Percentiles rank a stretch among this genome's conserved stretches.
Evolutionary conservation across 352 stramenopile genomes (phyloP).

Genomic region (Globisporangium acanthophoron): DNA sequence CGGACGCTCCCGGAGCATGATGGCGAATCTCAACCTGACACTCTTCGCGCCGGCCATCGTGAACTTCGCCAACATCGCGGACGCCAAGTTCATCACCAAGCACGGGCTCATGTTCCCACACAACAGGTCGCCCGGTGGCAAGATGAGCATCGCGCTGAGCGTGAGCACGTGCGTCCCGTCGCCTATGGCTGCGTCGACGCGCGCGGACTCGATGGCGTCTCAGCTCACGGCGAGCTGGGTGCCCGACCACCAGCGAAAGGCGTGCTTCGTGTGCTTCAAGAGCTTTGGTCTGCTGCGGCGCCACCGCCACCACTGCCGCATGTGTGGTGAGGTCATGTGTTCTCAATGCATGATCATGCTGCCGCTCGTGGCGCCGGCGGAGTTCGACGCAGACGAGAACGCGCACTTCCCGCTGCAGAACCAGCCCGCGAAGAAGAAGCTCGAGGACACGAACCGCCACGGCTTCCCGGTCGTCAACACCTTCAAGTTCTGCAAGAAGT

Average conservation of each 20-base stretch:
- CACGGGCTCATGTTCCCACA: conserved; percentile 67
- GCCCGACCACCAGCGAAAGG: conserved; percentile 51
- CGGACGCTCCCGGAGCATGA: conserved; percentile 37
- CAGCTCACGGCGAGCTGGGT: conserved; percentile 49
- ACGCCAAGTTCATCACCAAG: conserved; percentile 82
- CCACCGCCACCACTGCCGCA: conserved; percentile 68
- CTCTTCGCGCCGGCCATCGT: conserved; percentile 54
- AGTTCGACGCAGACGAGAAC: conserved; percentile 7
- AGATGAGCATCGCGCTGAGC: conserved; percentile 16
- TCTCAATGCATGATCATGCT: conserved; percentile 66
- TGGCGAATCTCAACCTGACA: conserved; percentile 54
- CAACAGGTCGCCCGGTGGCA: conserved; percentile 4
- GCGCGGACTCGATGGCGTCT: conserved; percentile 5
- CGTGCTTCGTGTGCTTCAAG: conserved; percentile 65
- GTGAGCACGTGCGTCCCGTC: conserved; percentile 30
- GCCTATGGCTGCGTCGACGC: conserved; percentile 15
- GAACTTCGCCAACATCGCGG: conserved; percentile 58
- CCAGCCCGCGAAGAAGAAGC: conserved; percentile 36
- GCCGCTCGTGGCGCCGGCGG: conserved; percentile 40
- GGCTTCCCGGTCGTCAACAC: conserved; percentile 56
- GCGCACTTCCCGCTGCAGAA: conserved; percentile 23
- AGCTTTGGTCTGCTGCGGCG: conserved; percentile 56
- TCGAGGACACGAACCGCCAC: conserved; percentile 30
- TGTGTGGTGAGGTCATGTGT: conserved; percentile 76
- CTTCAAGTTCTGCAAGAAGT: conserved; percentile 77